Evolutionary conservation across 2,329 filamentous ascomycete genomes (phyloP).

Genomic region (Fusarium drepaniforme): DNA sequence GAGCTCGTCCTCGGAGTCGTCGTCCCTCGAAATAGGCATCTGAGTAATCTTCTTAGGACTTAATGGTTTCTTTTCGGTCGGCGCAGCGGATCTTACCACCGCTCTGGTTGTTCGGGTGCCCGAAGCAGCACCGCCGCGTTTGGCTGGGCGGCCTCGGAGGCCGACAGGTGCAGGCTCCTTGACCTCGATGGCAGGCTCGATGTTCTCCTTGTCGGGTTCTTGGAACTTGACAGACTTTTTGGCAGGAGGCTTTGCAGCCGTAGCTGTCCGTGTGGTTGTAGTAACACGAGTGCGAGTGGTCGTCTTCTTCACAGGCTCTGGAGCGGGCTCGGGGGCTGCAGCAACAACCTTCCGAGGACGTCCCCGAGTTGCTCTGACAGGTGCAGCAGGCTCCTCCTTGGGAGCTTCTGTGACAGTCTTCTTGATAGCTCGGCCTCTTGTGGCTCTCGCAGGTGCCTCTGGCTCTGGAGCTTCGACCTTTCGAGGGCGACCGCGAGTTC

Average conservation of each 20-base stretch:
- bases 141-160: slow-evolving; percentile 58
- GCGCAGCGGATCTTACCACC: slow-evolving; percentile 46
- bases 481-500: slow-evolving; percentile 56
- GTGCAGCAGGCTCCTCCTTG: slow-evolving; percentile 40
- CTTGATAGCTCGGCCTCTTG: slow-evolving; percentile 45
- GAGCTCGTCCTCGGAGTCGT: slow-evolving; percentile 71
- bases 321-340: slow-evolving; percentile 41
- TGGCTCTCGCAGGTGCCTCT: slow-evolving; percentile 42
- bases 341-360: slow-evolving; percentile 56
- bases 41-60: slow-evolving; percentile 76
- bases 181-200: slow-evolving; percentile 56
- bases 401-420: slow-evolving; percentile 42
- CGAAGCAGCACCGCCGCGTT: slow-evolving; percentile 50
- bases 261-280: slow-evolving; percentile 48
- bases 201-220: slow-evolving; percentile 74
- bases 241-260: slow-evolving; percentile 56
- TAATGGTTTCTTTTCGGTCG: slow-evolving; percentile 63
- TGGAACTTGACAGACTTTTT: slow-evolving; percentile 75
- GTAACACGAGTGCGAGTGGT: slow-evolving; percentile 45
- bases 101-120: slow-evolving; percentile 51
- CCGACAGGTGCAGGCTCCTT: slow-evolving; percentile 53
- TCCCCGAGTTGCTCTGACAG: slow-evolving; percentile 55
- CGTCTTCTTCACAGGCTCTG: slow-evolving; percentile 49
- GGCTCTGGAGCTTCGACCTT: slow-evolving; percentile 52
- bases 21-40: slow-evolving; percentile 62